These are phyloP conservation scores for Mycosphaerella sp. DNA, from an alignment of 2,329 filamentous ascomycete species.

Conservation along the genomic window DNA sequence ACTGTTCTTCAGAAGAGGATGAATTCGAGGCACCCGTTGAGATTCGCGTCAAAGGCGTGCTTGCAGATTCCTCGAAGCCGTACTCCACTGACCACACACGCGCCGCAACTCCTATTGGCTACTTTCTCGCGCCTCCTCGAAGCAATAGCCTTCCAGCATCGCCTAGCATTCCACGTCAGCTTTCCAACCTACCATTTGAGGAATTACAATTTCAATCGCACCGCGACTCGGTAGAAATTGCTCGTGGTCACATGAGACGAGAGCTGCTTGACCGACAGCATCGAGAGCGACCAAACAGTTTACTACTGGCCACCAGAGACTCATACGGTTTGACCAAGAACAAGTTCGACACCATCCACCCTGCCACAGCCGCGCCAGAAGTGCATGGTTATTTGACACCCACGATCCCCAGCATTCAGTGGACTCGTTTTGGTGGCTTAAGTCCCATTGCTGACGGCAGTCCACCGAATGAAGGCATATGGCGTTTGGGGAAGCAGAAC, in stretches of 20 bases:
- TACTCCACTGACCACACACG: constrained; percentile 9
- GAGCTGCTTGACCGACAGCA: constrained; percentile 15
- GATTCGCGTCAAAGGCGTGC: constrained; percentile 8
- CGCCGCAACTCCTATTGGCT: constrained; percentile 1
- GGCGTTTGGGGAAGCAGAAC: not conserved
- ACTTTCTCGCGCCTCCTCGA: constrained; percentile 4
- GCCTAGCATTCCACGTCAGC: constrained; percentile 16
- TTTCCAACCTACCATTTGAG: constrained; percentile 20
- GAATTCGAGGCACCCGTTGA: constrained; percentile 9
- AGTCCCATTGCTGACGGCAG: constrained; percentile 29
- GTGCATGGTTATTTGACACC: not conserved
- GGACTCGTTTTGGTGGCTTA: constrained; percentile 23
- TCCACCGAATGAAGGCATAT: constrained; percentile 21
- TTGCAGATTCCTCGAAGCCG: constrained; percentile 1
- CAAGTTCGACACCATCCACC: constrained; percentile 22
- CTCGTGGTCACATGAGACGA: constrained; percentile 17
- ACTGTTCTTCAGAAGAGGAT: constrained; percentile 10
- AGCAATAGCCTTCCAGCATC: constrained; percentile 19
- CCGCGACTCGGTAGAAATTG: constrained; percentile 30
- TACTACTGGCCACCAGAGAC: constrained; percentile 23
- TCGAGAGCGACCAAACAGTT: constrained; percentile 14
- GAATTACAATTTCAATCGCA: constrained; percentile 24
- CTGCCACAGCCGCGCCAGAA: constrained; percentile 6
- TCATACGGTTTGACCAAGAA: constrained; percentile 28
- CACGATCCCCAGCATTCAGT: not conserved